Evolutionary conservation across 257 asterid species (phyloP), one percentile per base, ranked within the genome.

Genomic region (Solanum okadae): DNA sequence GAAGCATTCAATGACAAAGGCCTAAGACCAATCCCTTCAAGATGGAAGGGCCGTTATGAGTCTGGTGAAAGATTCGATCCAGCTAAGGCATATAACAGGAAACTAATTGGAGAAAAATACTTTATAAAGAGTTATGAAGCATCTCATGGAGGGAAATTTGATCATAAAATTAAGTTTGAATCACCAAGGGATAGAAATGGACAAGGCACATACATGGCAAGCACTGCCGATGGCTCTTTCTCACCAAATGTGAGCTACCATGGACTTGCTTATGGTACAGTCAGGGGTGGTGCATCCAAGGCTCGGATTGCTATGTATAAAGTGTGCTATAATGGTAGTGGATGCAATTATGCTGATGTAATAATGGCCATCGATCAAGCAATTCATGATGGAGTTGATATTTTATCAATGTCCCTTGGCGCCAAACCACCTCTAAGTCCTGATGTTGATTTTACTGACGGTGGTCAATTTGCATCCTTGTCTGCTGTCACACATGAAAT

Each of bases 71-170:
- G 5, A 9, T 92, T 91, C 63, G 23, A 86, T 14, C 85, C 93
- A 4, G 13, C 86, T 16, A 40, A 73, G 15, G 84, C 88, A 67
- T 92, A 92, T 91, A 91, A 92, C 82, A 89, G 49, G 38, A 93
- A 93, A 87, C 38, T 93, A 67, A 89, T 92, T 31, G 94, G 94
- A 85, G 94, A 94, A 37, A 93, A 93, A 18, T 89, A 78, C 85
- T 93, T 89, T 87, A 0, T 68, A 5, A 82, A 86, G 7, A 92
- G 93, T 35, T 65, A 87, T 31, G 78, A 49, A 7, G 90, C 91
- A 3, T 72, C 3, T 8, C 34, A 10, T 15, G 33, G 31, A 61
- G 86, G 86, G 72, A 23, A 46, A 23, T 38, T 65, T 18, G 18
- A 44, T 38, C 23, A 8, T 52, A 10, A n/a, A 8, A 15, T 52